Evolutionary conservation across 257 asterid species (phyloP).

Genomic region (Solanum lignicaule): DNA sequence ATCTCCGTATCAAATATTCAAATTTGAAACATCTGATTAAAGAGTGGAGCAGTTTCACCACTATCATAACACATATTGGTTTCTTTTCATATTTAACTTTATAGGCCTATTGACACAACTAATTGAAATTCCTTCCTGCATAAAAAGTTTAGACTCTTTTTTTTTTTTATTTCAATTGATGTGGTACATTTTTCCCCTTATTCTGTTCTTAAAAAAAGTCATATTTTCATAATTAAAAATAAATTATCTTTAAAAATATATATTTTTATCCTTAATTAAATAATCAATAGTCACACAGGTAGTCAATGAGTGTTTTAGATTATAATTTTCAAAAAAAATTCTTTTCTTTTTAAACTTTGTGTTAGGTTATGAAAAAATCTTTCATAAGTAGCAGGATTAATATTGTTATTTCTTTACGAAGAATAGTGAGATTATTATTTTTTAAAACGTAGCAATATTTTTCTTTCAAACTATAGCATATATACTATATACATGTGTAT

Average conservation of each 20-base stretch:
- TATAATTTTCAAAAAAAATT: too few species aligned
- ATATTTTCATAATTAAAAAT: too few species aligned
- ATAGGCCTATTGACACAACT: neutral
- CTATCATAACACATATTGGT: too few species aligned
- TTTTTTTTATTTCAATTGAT: neutral
- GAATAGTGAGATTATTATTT: neutral
- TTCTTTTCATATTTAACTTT: neutral
- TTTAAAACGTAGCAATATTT: neutral
- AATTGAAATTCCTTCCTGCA: neutral
- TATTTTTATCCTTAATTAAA: too few species aligned
- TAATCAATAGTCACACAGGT: too few species aligned
- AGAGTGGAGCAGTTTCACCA: fast-evolving
- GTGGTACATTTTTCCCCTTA: neutral
- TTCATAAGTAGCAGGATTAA: neutral
- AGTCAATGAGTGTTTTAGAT: too few species aligned
- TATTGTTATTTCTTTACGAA: neutral
- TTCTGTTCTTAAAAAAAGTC: too few species aligned
- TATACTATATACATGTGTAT: neutral
- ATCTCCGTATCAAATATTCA: too few species aligned
- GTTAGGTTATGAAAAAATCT: neutral
- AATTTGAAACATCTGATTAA: too few species aligned
- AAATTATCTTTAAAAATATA: too few species aligned
- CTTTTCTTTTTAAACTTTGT: too few species aligned
- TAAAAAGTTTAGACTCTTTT: neutral
- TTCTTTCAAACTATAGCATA: neutral